A percentile compares a stretch with the other conserved stretches of the same genome.
Conservation (phyloP, 2,329 filamentous ascomycete genomes). For the Chaetomium sp. region DNA sequence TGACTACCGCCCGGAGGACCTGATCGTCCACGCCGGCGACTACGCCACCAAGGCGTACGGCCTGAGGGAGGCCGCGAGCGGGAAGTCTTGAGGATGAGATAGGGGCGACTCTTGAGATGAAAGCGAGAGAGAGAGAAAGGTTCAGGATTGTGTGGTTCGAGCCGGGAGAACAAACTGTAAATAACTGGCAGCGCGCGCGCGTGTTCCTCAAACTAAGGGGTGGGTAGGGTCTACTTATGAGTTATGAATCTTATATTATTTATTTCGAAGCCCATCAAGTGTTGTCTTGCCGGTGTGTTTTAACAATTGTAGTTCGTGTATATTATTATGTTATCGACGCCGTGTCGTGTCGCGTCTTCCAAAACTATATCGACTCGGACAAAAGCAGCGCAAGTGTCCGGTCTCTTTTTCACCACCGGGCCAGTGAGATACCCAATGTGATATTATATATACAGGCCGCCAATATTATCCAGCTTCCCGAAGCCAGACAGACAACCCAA, state of each 20-base stretch:
- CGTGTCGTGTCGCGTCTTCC: slow-evolving; percentile 17
- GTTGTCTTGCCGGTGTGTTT: background rate
- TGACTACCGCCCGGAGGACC: slow-evolving; percentile 87
- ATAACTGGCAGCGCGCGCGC: background rate
- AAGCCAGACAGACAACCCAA: slow-evolving; percentile 6
- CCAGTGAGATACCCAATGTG: background rate
- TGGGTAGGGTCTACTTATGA: slow-evolving; percentile 7
- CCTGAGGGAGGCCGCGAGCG: slow-evolving; percentile 54
- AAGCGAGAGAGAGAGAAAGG: slow-evolving; percentile 16
- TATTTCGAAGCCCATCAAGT: background rate
- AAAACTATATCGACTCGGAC: background rate
- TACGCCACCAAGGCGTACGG: slow-evolving; percentile 96
- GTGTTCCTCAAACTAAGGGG: background rate
- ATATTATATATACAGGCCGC: background rate
- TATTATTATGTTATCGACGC: slow-evolving; percentile 20
- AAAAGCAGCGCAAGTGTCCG: background rate
- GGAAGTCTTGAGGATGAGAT: background rate
- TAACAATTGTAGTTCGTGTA: background rate
- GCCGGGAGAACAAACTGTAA: slow-evolving; percentile 36
- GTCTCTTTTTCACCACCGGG: background rate
- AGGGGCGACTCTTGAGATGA: no score
- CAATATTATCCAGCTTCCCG: slow-evolving; percentile 15
- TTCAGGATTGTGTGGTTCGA: background rate
- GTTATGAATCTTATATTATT: slow-evolving; percentile 13
- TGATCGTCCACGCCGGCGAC: slow-evolving; percentile 87